phyloP scores from a whole-genome alignment of 495 filamentous ascomycete genomes.

The Oidiodendron maius region DNA sequence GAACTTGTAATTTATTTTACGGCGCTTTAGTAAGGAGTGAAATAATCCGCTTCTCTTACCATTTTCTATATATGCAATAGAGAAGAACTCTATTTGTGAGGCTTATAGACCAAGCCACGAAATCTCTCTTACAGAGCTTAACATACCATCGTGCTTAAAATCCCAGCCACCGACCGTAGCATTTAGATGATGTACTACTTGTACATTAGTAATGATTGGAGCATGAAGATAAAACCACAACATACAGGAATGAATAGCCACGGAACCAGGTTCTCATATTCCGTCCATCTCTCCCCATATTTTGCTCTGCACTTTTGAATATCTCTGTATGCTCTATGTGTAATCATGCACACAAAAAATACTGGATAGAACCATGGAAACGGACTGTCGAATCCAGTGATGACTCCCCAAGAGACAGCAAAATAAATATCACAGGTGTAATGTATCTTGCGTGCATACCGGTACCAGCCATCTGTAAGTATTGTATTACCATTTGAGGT shows the following conservation, averaged over 20 bases:
- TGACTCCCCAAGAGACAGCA: constrained; percentile 52
- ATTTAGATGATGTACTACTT: too few species aligned
- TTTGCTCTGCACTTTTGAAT: constrained; percentile 76
- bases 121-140: too few species aligned
- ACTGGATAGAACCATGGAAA: constrained; percentile 97
- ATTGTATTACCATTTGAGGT: constrained; percentile 74
- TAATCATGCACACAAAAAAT: constrained; percentile 90
- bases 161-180: too few species aligned
- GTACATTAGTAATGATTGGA: too few species aligned
- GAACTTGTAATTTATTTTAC: too few species aligned
- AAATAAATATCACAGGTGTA: constrained; percentile 91
- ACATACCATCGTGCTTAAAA: too few species aligned
- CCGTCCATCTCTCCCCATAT: constrained; percentile 88
- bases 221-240: too few species aligned
- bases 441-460: constrained; percentile 88
- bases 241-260: constrained; percentile 96
- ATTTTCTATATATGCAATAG: too few species aligned
- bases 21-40: too few species aligned
- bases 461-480: constrained; percentile 90
- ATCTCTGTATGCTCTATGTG: constrained; percentile 80
- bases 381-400: constrained; percentile 62
- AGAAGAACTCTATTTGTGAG: too few species aligned
- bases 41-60: too few species aligned
- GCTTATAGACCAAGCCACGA: too few species aligned
- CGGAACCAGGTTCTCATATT: constrained; percentile 84